Base-by-base conservation (phyloP, 2,329 filamentous ascomycete species). In the Penicillium sp. region DNA sequence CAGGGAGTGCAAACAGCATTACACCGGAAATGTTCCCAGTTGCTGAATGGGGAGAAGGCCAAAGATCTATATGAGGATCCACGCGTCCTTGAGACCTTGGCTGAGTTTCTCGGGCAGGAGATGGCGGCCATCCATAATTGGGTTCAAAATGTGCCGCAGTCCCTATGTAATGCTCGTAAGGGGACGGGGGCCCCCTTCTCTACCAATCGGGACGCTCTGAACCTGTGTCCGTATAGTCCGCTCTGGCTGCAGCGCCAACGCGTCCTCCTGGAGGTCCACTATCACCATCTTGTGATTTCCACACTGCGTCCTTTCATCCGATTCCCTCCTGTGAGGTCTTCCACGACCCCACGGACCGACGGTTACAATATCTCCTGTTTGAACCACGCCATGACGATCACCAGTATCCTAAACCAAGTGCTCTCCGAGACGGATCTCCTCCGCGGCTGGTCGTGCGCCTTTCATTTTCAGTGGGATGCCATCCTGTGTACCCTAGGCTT, bases 181-280 rank as follows among this genome's bases (percentile, higher is more conserved):
- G 40, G 39, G 17, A 17, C 12, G 4, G 26, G 17, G 5, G 40
- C 29, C 7, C 17, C 40, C 3, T 42, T 42, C 17, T 42, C 40
- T 4, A 42, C 26, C 17, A 42, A 31, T n/a, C 40, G 40, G 26
- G 40, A 42, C 19, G 26, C 17, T 4, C 12, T 42, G 26, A 42
- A 42, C 21, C 40, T 42, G 6, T 68, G 72, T 40, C 51, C 53
- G 15, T 68, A 67, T 32, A 63, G 65, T 1, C 70, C 71, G 0
- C 51, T 64, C 3, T 74, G 71, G 70, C 54, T 73, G 5, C 71
- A 72, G 46, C 66, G 68, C 3, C 70, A 75, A 50, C 67, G 69
- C 1, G 39, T 75, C 0, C 59, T 72, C 5, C 62, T 74, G 12
- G 72, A 74, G 51, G 53, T 73, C 3, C 45, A 69, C 13, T 74